Base-by-base conservation (phyloP, 139 green algal species). In the Astrephomene gubernaculifera region DNA sequence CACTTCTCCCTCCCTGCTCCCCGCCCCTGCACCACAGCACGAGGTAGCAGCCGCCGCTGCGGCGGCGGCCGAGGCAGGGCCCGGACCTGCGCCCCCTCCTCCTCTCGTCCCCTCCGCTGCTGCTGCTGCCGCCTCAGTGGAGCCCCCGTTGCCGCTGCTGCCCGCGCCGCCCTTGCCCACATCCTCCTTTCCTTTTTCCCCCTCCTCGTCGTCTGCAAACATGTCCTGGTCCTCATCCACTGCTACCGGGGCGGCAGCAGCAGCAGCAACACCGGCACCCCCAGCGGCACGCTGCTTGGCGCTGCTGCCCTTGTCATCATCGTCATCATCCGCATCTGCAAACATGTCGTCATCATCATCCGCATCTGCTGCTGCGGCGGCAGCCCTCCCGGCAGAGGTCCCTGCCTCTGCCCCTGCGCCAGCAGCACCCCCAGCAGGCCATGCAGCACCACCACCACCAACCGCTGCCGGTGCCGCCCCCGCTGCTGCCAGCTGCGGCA, bases 211-310 rank as follows among this genome's bases (percentile, higher is more conserved):
- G 29, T 91, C 90, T 2, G 81, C 92, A 90, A 95, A 95, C 87
- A 95, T 95, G 75, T 95, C 92, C 33, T 92, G 85, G 69, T 94
- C 91, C 19, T 87, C 90, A 27, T 81, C 73, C 61, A 53, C n/a
- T 36, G n/a, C 10, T n/a, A n/a, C 41, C 38, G 68, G 12, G 6
- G 61, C 54, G 5, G 61, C 33, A 1, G 68, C 73, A 17, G 35
- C 10, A 25, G 71, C n/a, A 29, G 68, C 68, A 57, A 19, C 21
- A 27, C 21, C 38, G 38, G 38, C 7, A 8, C 27, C 41, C 43
- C 33, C 71, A 39, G 70, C 82, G 8, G 31, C 54, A 41, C 19
- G 9, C 31, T 9, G n/a, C 33, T 41, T 43, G n/a, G n/a, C n/a
- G n/a, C n/a, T n/a, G n/a, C n/a, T n/a, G n/a, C n/a, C n/a, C n/a